Conservation (phyloP, 1,139 yeast species). For the Blastobotrys elegans region DNA sequence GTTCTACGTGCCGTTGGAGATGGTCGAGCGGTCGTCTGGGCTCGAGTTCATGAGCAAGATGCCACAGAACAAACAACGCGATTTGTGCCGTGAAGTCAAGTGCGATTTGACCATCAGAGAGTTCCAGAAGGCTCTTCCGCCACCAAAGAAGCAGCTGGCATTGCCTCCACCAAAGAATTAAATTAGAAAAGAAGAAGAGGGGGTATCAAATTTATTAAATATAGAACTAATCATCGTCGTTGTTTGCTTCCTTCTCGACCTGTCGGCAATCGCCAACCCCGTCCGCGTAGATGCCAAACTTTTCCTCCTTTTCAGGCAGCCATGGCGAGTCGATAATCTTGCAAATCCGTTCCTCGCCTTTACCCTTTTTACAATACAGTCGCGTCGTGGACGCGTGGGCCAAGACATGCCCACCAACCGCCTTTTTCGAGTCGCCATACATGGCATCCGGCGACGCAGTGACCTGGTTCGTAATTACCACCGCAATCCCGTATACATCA, state of each 20-base stretch:
- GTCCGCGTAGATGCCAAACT: constrained; percentile 93
- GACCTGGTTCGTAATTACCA: constrained; percentile 96
- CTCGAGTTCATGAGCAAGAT: constrained; percentile 70
- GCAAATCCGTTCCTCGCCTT: constrained; percentile 89
- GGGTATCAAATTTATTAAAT: neutral
- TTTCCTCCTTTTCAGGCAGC: constrained; percentile 90
- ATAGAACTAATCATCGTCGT: constrained; percentile 11
- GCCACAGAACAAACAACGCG: constrained; percentile 54
- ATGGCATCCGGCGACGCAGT: constrained; percentile 93
- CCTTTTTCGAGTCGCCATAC: constrained; percentile 98
- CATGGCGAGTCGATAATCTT: constrained; percentile 94
- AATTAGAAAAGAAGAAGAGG: neutral
- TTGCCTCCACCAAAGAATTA: constrained; percentile 37
- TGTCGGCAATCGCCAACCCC: constrained; percentile 95
- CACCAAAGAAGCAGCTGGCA: constrained; percentile 29
- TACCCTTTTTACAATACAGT: constrained; percentile 81
- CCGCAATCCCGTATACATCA: constrained; percentile 97
- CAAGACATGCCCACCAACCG: constrained; percentile 96
- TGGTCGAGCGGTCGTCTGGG: constrained; percentile 83
- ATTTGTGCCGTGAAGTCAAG: constrained; percentile 71
- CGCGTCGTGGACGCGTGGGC: constrained; percentile 97
- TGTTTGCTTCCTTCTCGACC: constrained; percentile 44
- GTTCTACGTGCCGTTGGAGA: constrained; percentile 86
- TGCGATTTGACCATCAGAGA: constrained; percentile 85
- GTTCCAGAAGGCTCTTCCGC: constrained; percentile 47